Evolutionary conservation across 75 land plant genomes (phyloP).

Genomic region (Ceratopteris richardii): DNA sequence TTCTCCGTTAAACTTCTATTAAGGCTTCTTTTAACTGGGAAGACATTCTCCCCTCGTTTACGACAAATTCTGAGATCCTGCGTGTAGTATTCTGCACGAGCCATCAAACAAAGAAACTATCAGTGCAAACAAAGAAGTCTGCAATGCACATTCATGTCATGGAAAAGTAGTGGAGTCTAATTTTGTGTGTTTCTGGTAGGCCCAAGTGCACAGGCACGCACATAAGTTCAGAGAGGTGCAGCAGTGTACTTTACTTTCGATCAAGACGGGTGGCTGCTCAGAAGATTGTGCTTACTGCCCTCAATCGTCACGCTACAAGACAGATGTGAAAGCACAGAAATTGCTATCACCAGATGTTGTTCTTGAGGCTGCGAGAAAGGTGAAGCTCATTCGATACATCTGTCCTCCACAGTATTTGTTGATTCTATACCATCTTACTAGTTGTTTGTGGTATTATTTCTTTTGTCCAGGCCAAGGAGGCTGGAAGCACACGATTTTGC

Average conservation of each 20-base stretch:
- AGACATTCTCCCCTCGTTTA: too few relatives aligned
- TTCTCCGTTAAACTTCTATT: too few relatives aligned
- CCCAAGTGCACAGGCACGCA: conserved; percentile 91
- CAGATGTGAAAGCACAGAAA: conserved; percentile 76
- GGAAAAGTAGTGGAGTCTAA: too few relatives aligned
- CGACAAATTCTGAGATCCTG: too few relatives aligned
- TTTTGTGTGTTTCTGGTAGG: too few relatives aligned
- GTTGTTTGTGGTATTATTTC: too few relatives aligned
- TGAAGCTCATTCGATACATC: conserved; percentile 4
- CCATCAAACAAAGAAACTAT: too few relatives aligned
- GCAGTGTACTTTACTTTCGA: conserved; percentile 92
- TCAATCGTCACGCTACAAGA: conserved; percentile 85
- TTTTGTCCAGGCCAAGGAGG: conserved; percentile 80
- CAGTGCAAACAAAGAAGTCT: too few relatives aligned
- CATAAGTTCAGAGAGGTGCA: conserved; percentile 96
- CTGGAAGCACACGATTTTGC: conserved; percentile 98
- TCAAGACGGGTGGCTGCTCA: conserved; percentile 96
- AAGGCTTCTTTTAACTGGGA: too few relatives aligned
- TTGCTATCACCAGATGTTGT: conserved; percentile 81
- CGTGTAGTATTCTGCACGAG: too few relatives aligned
- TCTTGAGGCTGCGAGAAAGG: conserved; percentile 79
- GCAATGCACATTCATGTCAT: too few relatives aligned
- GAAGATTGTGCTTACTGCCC: conserved; percentile 99
- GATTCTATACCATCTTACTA: not conserved
- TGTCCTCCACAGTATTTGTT: not conserved